A percentile compares a stretch with the other conserved stretches of the same genome.
Conservation (phyloP, 1,139 yeast genomes). For the Saccharomyces pastorianus region DNA sequence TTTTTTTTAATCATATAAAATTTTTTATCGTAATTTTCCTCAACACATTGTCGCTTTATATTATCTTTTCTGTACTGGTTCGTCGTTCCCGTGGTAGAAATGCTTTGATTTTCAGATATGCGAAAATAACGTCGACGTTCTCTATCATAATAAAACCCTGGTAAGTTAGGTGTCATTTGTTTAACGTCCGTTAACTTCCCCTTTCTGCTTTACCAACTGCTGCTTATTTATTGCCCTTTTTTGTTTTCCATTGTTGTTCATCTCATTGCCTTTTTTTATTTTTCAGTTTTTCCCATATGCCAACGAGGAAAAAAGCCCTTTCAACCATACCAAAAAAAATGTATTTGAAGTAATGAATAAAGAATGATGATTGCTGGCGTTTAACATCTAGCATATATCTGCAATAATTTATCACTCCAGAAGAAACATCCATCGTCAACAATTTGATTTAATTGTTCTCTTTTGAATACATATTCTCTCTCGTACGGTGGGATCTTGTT, state of each 20-base stretch:
- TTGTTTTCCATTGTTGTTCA: not conserved
- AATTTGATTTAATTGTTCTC: conserved; percentile 31
- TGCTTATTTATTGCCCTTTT: not conserved
- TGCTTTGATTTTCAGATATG: conserved; percentile 6
- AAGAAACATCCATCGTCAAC: conserved; percentile 41
- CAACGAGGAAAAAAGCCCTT: not conserved
- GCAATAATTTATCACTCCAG: conserved; percentile 20
- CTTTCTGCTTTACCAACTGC: not conserved
- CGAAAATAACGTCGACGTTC: conserved; percentile 40
- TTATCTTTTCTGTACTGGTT: not conserved
- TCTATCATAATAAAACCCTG: conserved; percentile 44
- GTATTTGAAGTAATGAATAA: not conserved
- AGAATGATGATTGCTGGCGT: not conserved
- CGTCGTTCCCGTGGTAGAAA: not conserved
- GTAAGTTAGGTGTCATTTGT: conserved; percentile 28
- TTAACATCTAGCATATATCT: conserved; percentile 16
- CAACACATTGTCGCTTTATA: not conserved
- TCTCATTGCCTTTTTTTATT: not conserved
- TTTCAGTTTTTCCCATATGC: not conserved
- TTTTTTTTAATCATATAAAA: not conserved
- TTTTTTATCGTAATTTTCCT: not conserved
- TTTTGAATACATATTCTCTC: conserved; percentile 28
- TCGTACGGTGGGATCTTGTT: conserved; percentile 26
- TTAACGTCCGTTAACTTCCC: no score
- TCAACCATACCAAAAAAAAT: not conserved